A percentile compares a stretch with the other conserved stretches of the same genome.
These are phyloP conservation scores for Saccharomycopsis babjevae DNA, from an alignment of 805 yeast species.

Conservation along the genomic window DNA sequence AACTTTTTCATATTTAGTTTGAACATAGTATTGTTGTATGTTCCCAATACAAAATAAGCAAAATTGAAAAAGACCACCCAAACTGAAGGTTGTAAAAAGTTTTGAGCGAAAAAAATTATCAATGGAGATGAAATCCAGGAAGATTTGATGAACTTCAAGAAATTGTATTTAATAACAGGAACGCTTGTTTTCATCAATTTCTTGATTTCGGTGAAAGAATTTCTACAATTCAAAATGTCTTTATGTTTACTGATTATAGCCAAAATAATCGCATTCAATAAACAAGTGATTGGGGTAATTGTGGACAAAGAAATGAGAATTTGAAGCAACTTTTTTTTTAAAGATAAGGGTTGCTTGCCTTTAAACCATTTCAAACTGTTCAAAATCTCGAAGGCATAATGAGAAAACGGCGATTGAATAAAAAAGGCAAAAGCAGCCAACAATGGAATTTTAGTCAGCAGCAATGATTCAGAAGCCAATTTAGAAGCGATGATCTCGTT, in stretches of 20 bases:
- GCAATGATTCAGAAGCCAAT: slow-evolving; percentile 35
- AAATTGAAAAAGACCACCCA: slow-evolving; percentile 58
- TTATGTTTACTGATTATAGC: slow-evolving; percentile 34
- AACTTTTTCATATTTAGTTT: slow-evolving; percentile 28
- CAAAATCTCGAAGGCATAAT: slow-evolving; percentile 39
- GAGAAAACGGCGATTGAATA: slow-evolving; percentile 49
- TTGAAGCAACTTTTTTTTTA: slow-evolving; percentile 36
- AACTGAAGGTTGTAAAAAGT: slow-evolving; percentile 41
- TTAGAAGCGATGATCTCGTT: slow-evolving; percentile 49
- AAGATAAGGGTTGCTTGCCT: slow-evolving; percentile 34
- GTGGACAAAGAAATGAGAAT: slow-evolving; percentile 42
- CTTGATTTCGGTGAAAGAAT: slow-evolving; percentile 20
- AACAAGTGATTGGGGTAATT: slow-evolving; percentile 44
- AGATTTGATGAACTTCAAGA: slow-evolving; percentile 37
- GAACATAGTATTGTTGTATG: slow-evolving; percentile 48
- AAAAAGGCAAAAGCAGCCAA: slow-evolving; percentile 48
- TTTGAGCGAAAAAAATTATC: slow-evolving; percentile 47
- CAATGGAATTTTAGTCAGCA: slow-evolving; percentile 36
- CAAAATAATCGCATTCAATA: slow-evolving; percentile 41
- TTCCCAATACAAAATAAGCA: slow-evolving; percentile 50
- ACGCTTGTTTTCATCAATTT: slow-evolving; percentile 13
- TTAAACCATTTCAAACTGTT: slow-evolving; percentile 25
- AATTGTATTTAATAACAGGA: slow-evolving; percentile 24
- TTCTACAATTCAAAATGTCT: not conserved
- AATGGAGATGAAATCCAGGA: slow-evolving; percentile 46